Conservation (phyloP, 202 grass and related monocot genomes). For the Miscanthus sacchariflorus region DNA sequence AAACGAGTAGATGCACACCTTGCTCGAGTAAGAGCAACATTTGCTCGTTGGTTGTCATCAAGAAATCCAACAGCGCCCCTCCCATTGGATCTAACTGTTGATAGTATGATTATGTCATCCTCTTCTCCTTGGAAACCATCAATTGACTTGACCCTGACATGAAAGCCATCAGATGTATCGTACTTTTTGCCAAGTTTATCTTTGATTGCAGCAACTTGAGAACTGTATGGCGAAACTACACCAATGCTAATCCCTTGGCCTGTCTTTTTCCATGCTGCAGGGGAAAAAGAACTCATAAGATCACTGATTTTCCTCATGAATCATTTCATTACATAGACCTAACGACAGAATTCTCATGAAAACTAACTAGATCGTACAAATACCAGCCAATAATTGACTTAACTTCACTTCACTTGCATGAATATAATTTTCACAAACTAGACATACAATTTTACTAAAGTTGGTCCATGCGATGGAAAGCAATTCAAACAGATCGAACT, state of each 20-base stretch:
- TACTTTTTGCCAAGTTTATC: slow-evolving; percentile 62
- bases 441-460: no score
- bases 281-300: not conserved
- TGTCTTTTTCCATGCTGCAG: slow-evolving; percentile 57
- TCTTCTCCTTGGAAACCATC: slow-evolving; percentile 94
- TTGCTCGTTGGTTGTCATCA: slow-evolving; percentile 66
- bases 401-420: no score
- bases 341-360: not conserved
- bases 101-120: slow-evolving; percentile 86
- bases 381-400: no score
- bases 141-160: slow-evolving; percentile 67
- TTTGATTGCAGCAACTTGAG: slow-evolving; percentile 70
- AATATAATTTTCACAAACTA: no score
- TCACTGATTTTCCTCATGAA: slow-evolving; percentile 7
- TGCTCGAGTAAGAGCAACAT: slow-evolving; percentile 89
- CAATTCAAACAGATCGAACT: no score
- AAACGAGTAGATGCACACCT: slow-evolving; percentile 52
- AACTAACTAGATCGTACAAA: not conserved
- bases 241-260: slow-evolving; percentile 57
- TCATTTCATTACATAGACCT: not conserved
- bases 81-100: slow-evolving; percentile 69
- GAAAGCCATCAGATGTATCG: slow-evolving; percentile 52
- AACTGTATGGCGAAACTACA: slow-evolving; percentile 76
- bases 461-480: no score
- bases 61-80: slow-evolving; percentile 75